These are phyloP conservation scores for Diaporthe destruens DNA, from an alignment of 2,329 filamentous ascomycete species.

Conservation along the genomic window DNA sequence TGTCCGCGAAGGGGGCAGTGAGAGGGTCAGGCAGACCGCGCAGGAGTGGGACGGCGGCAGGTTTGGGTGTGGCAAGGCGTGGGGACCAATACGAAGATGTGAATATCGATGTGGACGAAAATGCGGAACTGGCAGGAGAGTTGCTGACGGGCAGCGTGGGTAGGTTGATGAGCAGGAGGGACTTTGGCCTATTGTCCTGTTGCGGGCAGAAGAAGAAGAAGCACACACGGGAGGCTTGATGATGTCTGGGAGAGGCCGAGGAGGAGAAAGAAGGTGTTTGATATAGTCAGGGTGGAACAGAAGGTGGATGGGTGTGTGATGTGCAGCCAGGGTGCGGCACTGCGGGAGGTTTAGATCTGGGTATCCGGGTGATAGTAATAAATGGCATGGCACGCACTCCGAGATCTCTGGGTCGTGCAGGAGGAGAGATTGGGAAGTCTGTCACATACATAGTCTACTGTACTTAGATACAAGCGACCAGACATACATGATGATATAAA, in stretches of 20 bases:
- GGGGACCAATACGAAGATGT: background rate
- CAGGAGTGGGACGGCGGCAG: background rate
- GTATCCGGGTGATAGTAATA: constrained; percentile 36
- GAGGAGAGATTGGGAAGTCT: constrained; percentile 39
- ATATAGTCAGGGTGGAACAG: constrained; percentile 30
- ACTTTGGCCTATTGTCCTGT: constrained; percentile 22
- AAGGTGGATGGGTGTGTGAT: constrained; percentile 34
- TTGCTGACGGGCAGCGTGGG: background rate
- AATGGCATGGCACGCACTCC: constrained; percentile 33
- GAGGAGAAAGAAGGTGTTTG: constrained; percentile 39
- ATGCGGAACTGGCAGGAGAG: background rate
- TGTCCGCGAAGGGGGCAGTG: background rate
- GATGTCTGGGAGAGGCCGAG: constrained; percentile 36
- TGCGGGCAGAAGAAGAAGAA: constrained; percentile 24
- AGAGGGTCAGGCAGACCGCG: constrained; percentile 9
- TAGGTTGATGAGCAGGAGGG: constrained; percentile 22
- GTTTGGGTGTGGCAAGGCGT: background rate
- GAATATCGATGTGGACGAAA: background rate
- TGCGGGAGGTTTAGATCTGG: constrained; percentile 36
- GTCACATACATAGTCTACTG: constrained; percentile 11
- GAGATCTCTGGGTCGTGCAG: constrained; percentile 36
- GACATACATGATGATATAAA: constrained; percentile 36
- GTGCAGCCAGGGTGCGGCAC: constrained; percentile 29
- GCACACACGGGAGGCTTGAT: constrained; percentile 36
- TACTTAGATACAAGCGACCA: constrained; percentile 34